phyloP scores from a whole-genome alignment of 306 rosid genomes.

The Cucurbita pepo region DNA sequence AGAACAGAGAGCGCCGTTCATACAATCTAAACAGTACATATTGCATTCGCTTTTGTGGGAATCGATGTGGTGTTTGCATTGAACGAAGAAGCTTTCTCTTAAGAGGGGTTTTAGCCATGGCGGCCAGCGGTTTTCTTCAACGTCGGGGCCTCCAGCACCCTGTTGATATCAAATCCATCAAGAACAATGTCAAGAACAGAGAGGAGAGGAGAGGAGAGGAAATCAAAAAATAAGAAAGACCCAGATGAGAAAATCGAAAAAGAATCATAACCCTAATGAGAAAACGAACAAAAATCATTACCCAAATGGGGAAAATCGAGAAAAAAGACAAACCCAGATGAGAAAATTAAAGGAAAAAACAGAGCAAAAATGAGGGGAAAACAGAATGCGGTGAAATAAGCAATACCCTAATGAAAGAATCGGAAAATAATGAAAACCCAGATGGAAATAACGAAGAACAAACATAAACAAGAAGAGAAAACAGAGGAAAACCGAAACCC shows the following conservation, averaged over 20 bases:
- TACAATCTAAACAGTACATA: conserved; percentile 91
- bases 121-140: conserved; percentile 86
- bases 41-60: conserved; percentile 96
- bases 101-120: conserved; percentile 95
- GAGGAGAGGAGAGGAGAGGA: not conserved
- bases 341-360: not conserved
- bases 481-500: not conserved
- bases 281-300: not conserved
- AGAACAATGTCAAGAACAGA: not conserved
- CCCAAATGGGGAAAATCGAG: not conserved
- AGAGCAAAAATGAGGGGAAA: not conserved
- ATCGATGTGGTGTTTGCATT: conserved; percentile 73
- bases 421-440: not conserved
- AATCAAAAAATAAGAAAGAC: not conserved
- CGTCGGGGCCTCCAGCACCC: conserved; percentile 97
- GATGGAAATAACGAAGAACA: not conserved
- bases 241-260: not conserved
- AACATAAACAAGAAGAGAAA: not conserved
- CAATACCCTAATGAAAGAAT: not conserved
- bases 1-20: conserved; percentile 85
- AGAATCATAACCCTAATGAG: not conserved
- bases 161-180: conserved; percentile 9
- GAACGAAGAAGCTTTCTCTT: conserved; percentile 75
- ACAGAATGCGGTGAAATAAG: not conserved
- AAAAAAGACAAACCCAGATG: not conserved